These are phyloP conservation scores for Speleostelium caveatum DNA, from an alignment of 78 protist species.

Conservation along the genomic window DNA sequence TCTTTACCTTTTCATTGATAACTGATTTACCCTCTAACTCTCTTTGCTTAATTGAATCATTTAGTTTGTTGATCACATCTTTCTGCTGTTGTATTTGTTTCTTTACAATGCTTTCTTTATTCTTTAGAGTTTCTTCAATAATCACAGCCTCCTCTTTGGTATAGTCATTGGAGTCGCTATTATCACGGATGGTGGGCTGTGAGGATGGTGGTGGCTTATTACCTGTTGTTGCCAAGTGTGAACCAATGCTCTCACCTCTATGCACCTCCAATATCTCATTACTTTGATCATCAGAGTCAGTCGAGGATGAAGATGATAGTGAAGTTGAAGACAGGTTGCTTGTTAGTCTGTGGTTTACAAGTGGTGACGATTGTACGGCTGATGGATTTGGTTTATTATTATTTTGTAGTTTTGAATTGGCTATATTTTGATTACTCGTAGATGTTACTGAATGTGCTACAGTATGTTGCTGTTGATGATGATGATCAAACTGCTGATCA, in stretches of 20 bases:
- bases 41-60: slow-evolving; percentile 25
- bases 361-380: background rate
- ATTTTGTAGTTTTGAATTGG: too few species aligned
- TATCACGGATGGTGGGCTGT: background rate
- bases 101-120: slow-evolving; percentile 47
- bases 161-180: background rate
- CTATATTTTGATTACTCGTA: too few species aligned
- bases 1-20: slow-evolving; percentile 9
- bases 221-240: background rate
- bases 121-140: slow-evolving; percentile 69
- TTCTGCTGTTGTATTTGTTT: slow-evolving; percentile 48
- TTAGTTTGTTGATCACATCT: slow-evolving; percentile 9
- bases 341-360: background rate
- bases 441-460: too few species aligned
- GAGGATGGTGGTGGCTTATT: background rate
- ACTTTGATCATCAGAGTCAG: background rate
- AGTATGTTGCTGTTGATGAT: background rate
- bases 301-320: background rate
- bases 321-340: background rate
- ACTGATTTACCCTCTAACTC: slow-evolving; percentile 28
- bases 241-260: slow-evolving; percentile 1
- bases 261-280: background rate
- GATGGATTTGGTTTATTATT: too few species aligned
- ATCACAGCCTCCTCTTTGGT: slow-evolving; percentile 54
- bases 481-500: background rate